Conservation (phyloP, 139 green algal genomes). For the Tetradesmus lagerheimii region DNA sequence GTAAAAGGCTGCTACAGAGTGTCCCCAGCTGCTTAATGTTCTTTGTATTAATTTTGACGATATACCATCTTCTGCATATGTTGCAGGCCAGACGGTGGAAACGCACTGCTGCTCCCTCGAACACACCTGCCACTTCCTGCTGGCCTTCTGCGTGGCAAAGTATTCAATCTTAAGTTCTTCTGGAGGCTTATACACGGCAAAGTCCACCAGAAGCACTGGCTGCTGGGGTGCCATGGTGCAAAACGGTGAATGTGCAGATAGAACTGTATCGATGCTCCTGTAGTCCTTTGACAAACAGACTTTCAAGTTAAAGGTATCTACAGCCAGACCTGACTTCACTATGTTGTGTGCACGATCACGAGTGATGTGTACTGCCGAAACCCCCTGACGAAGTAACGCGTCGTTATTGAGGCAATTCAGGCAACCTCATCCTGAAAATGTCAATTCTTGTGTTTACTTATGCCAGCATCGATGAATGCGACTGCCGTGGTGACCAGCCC, state of each 20-base stretch:
- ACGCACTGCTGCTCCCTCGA: not conserved
- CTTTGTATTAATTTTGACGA: too few species aligned
- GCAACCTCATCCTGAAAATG: not conserved
- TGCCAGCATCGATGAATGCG: too few species aligned
- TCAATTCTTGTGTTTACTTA: too few species aligned
- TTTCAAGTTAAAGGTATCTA: not conserved
- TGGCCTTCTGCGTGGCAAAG: constrained; percentile 32
- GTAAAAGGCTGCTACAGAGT: too few species aligned
- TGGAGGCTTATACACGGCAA: constrained; percentile 60
- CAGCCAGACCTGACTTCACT: too few species aligned
- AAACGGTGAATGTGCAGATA: not conserved
- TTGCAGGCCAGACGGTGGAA: not conserved
- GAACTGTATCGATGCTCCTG: not conserved
- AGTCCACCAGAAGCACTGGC: constrained; percentile 85
- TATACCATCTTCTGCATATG: too few species aligned
- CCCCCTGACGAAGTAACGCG: not conserved
- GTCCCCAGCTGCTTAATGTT: too few species aligned
- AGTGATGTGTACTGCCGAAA: not conserved
- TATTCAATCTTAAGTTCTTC: constrained; percentile 50
- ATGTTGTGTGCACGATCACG: not conserved
- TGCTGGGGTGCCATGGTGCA: constrained; percentile 27
- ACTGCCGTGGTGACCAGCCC: too few species aligned
- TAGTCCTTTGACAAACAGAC: too few species aligned
- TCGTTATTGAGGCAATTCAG: not conserved
- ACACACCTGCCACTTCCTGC: constrained; percentile 42